Percentiles rank a stretch among this genome's conserved stretches.
Conservation (phyloP, 805 yeast genomes). For the Sugiyamaella floridensis region DNA sequence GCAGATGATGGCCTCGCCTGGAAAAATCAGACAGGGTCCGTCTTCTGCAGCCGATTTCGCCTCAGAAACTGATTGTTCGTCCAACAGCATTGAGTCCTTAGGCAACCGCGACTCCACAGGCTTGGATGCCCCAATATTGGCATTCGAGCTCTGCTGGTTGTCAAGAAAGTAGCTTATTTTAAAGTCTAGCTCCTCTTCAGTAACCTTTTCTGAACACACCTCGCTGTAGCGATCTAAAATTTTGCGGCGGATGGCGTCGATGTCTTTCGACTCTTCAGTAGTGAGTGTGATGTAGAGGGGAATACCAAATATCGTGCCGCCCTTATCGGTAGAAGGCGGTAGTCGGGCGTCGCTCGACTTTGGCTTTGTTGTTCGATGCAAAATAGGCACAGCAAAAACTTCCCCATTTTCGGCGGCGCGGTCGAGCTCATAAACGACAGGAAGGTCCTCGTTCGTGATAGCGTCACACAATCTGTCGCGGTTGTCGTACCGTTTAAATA, state of each 20-base stretch:
- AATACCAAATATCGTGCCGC: slow-evolving; percentile 48
- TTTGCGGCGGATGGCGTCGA: slow-evolving; percentile 51
- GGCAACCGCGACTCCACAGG: background rate
- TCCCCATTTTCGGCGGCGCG: slow-evolving; percentile 4
- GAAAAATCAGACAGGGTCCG: background rate
- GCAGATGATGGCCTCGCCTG: slow-evolving; percentile 16
- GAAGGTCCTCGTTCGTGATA: slow-evolving; percentile 61
- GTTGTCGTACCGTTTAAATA: slow-evolving; percentile 64
- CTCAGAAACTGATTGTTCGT: background rate
- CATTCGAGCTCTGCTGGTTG: background rate
- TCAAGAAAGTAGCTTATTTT: background rate
- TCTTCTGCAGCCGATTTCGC: background rate
- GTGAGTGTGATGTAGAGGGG: slow-evolving; percentile 66
- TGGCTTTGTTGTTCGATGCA: slow-evolving; percentile 9
- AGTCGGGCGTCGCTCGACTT: slow-evolving; percentile 2
- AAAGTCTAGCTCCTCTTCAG: background rate
- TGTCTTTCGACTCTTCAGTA: slow-evolving; percentile 47
- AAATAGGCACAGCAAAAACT: slow-evolving; percentile 20
- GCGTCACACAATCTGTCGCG: slow-evolving; percentile 40
- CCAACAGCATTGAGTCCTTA: background rate
- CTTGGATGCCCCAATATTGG: background rate
- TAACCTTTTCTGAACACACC: background rate
- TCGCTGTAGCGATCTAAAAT: slow-evolving; percentile 35
- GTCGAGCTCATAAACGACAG: slow-evolving; percentile 54
- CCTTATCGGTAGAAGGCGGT: slow-evolving; percentile 1